Evolutionary conservation across 2,329 filamentous ascomycete genomes (phyloP), one percentile per base, ranked within the genome.

Genomic region (Berkeleyomyces basicola): DNA sequence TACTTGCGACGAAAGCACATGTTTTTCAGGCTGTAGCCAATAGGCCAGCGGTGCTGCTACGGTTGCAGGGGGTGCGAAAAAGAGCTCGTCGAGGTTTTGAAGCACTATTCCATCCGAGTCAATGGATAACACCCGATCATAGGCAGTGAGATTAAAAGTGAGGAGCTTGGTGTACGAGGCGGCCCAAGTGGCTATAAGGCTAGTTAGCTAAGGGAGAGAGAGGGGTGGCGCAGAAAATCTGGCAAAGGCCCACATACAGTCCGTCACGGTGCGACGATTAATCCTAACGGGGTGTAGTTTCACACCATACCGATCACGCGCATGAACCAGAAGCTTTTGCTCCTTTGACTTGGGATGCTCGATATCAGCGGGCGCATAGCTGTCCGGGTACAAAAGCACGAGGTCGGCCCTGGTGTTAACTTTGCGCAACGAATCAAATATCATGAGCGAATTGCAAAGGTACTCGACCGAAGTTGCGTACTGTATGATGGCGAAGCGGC

Each of bases 11-110:
- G 82, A 82, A 9, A 88, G 75, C 1, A 77, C 75, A 66, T 76
- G 75, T 7, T 74, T 74, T 0, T 77, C 73, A 0, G 79, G 79
- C 4, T 80, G 75, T 1, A 82, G 74, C 86, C 86, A 89, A 70
- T 89, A 88, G 7, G 86, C 86, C 40, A 83, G 80, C 1, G 86
- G 84, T 79, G 88, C 84, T 2, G 85, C 85, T 3, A 86, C 78
- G 0, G 79, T 74, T 0, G 79, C 77, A 1, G 74, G 70, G 0
- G 86, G 86, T 1, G 86, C 74, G 37, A 85, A 78, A 72, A 90
- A 90, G 0, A 89, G 76, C 62, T 88, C 85, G 67, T 90, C 86
- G 76, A 89, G 79, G 31, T 76, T 72, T 64, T 83, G 75, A 3
- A 86, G 76, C 2, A 89, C 72, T 1, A 80, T 80, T 31, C 81